phyloP scores from a whole-genome alignment of 2,329 filamentous ascomycete genomes.

The Paracorniculantispora psalliotae region DNA sequence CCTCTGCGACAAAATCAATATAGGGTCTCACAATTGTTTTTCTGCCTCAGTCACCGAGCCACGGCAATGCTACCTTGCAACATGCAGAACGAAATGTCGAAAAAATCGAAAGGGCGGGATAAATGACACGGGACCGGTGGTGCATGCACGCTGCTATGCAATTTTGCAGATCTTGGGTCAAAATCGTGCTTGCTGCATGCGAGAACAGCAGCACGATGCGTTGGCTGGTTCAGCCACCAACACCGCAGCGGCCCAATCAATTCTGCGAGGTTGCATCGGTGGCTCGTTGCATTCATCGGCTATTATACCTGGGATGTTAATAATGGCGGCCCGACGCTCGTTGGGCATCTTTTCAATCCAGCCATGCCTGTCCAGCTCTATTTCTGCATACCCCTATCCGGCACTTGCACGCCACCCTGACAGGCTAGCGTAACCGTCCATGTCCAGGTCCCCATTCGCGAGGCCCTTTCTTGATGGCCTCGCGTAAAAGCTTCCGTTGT shows the following conservation, averaged over 20 bases:
- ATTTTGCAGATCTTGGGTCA: conserved; percentile 6
- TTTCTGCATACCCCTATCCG: not conserved
- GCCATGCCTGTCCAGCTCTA: not conserved
- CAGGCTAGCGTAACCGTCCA: not conserved
- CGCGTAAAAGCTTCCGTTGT: not conserved
- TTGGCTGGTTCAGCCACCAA: conserved; percentile 5
- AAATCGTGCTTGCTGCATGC: not conserved
- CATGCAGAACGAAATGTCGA: not conserved
- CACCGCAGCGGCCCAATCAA: not conserved
- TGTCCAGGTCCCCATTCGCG: not conserved
- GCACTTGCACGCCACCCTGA: not conserved
- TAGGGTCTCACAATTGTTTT: not conserved
- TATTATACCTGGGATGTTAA: not conserved
- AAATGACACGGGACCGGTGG: conserved; percentile 5
- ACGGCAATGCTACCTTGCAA: no score
- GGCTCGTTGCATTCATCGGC: not conserved
- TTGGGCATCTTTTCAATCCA: not conserved
- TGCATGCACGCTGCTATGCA: conserved; percentile 6
- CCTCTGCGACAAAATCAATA: not conserved
- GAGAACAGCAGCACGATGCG: conserved; percentile 1
- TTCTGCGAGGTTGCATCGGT: not conserved
- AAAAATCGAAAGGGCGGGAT: not conserved
- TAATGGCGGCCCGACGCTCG: conserved; percentile 1
- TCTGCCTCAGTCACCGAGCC: not conserved
- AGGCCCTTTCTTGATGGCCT: no score